These are phyloP conservation scores for Rhododendron williamsianum DNA, from an alignment of 148 eudicot genomes.

Conservation along the genomic window DNA sequence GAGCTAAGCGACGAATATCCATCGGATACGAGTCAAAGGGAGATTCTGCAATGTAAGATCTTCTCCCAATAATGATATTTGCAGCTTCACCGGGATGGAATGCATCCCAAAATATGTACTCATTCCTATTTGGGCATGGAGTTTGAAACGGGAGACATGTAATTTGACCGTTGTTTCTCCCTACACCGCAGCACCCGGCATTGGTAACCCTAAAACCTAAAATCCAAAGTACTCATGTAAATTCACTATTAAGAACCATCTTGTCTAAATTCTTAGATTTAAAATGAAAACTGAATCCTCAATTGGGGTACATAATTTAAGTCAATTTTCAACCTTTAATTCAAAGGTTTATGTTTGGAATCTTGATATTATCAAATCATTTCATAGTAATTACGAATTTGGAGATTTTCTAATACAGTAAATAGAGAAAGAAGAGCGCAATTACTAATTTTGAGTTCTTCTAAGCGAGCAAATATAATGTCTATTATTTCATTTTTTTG, in stretches of 20 bases:
- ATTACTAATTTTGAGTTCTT: background rate
- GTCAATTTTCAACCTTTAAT: background rate
- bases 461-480: too few relatives aligned
- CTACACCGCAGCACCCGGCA: conserved; percentile 86
- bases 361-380: background rate
- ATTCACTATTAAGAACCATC: background rate
- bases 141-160: conserved; percentile 62
- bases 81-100: conserved; percentile 65
- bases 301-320: background rate
- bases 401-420: background rate
- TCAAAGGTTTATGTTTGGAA: background rate
- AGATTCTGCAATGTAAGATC: conserved; percentile 39
- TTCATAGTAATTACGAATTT: background rate
- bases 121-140: conserved; percentile 47
- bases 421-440: background rate
- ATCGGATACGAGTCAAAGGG: conserved; percentile 48
- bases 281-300: background rate
- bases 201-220: conserved; percentile 69
- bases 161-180: conserved; percentile 82
- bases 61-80: conserved; percentile 38
- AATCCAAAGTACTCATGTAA: background rate
- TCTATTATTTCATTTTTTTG: too few relatives aligned
- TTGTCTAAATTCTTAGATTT: background rate
- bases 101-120: conserved; percentile 66
- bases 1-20: conserved; percentile 46